phyloP scores from a whole-genome alignment of 805 yeast species.

The Spathaspora gorwiae region DNA sequence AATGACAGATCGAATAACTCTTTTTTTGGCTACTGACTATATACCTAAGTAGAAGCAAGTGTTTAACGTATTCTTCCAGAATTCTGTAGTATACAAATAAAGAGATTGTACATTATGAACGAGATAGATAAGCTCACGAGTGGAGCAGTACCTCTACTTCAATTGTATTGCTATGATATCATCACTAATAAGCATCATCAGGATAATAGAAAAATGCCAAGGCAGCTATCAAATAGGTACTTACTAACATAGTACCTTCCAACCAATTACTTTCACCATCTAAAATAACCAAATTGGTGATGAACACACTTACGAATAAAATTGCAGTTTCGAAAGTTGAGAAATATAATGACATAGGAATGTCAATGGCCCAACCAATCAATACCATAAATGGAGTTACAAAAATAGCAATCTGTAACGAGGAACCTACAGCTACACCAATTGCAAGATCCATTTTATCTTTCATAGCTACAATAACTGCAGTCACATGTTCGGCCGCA shows the following conservation, averaged over 20 bases:
- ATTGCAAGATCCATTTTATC: conserved; percentile 97
- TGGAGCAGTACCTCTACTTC: too few species aligned
- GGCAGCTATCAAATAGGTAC: conserved; percentile 83
- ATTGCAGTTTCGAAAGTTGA: conserved; percentile 93
- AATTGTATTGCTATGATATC: too few species aligned
- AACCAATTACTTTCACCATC: conserved; percentile 98
- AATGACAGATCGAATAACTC: too few species aligned
- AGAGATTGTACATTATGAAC: too few species aligned
- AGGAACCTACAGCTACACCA: conserved; percentile 95
- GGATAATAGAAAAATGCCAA: conserved; percentile 90
- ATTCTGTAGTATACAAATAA: too few species aligned
- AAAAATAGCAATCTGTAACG: conserved; percentile 91
- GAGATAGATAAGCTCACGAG: too few species aligned
- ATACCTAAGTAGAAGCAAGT: too few species aligned
- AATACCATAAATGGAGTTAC: conserved; percentile 94
- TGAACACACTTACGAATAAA: conserved; percentile 81
- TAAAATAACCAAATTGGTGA: conserved; percentile 78
- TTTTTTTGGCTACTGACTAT: too few species aligned
- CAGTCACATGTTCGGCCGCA: conserved; percentile 98
- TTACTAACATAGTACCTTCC: conserved; percentile 88
- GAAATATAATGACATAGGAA: conserved; percentile 90
- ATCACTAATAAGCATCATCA: conserved; percentile 27
- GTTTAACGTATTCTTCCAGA: too few species aligned
- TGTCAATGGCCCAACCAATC: conserved; percentile 86
- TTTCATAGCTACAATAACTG: conserved; percentile 89